Conservation (phyloP, 441 rosid genomes). For the Capsella rubella region DNA sequence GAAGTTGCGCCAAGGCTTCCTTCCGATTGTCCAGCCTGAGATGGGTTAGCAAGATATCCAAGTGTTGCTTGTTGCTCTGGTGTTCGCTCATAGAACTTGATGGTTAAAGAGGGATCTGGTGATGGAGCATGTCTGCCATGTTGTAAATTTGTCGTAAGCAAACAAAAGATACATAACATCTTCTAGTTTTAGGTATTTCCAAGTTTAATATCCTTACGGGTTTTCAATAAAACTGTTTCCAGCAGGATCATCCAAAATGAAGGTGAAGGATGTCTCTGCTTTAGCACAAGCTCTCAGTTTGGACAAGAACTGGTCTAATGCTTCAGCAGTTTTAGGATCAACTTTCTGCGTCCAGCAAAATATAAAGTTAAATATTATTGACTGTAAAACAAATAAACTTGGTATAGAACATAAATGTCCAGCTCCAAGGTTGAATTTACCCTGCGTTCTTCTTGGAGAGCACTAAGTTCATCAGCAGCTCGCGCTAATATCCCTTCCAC, state of each 20-base stretch:
- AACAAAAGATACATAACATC: slow-evolving; percentile 9
- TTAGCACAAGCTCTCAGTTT: slow-evolving; percentile 84
- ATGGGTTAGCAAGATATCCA: slow-evolving; percentile 73
- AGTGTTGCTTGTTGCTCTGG: slow-evolving; percentile 83
- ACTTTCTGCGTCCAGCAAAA: slow-evolving; percentile 67
- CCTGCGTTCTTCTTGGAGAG: slow-evolving; percentile 94
- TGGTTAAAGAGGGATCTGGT: slow-evolving; percentile 73
- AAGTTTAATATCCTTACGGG: slow-evolving; percentile 64
- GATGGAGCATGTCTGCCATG: slow-evolving; percentile 82
- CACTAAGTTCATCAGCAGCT: slow-evolving; percentile 83
- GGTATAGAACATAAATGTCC: neutral
- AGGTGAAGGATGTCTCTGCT: slow-evolving; percentile 70
- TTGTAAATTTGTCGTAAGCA: slow-evolving; percentile 34
- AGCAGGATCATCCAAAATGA: slow-evolving; percentile 90
- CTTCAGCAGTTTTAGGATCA: slow-evolving; percentile 89
- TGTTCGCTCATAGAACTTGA: slow-evolving; percentile 90
- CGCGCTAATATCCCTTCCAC: slow-evolving; percentile 86
- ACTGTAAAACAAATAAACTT: neutral
- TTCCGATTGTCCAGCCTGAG: slow-evolving; percentile 54
- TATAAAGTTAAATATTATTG: slow-evolving; percentile 13
- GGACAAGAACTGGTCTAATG: slow-evolving; percentile 78
- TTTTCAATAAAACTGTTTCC: slow-evolving; percentile 98
- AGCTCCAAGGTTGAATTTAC: slow-evolving; percentile 44
- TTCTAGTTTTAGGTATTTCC: neutral
- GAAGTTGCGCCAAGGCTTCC: slow-evolving; percentile 46